These are phyloP conservation scores for Beauveria rudraprayagi DNA, from an alignment of 2,329 filamentous ascomycete genomes.

Conservation along the genomic window DNA sequence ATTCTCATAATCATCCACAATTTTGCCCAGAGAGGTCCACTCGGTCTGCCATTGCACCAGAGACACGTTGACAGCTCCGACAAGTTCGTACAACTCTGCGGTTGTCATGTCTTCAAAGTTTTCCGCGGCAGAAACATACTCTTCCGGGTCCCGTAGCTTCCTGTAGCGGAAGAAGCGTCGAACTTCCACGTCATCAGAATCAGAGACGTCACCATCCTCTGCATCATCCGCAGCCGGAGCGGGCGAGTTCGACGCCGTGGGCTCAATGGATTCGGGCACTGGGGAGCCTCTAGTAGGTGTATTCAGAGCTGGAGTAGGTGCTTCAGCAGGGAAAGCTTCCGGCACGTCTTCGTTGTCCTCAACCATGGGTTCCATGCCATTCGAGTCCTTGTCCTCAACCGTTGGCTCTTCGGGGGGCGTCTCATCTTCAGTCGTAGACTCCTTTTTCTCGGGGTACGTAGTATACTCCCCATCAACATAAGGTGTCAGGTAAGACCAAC, in stretches of 20 bases:
- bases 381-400: constrained; percentile 19
- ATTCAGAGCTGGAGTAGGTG: constrained; percentile 29
- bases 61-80: constrained; percentile 37
- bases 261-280: constrained; percentile 29
- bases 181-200: constrained; percentile 25
- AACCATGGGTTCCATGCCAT: constrained; percentile 21
- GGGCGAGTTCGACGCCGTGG: constrained; percentile 30
- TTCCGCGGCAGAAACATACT: constrained; percentile 40
- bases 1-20: constrained; percentile 52
- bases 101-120: constrained; percentile 41
- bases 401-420: constrained; percentile 22
- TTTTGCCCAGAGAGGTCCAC: constrained; percentile 40
- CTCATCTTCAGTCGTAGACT: constrained; percentile 24
- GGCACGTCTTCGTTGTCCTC: constrained; percentile 11
- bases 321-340: constrained; percentile 23
- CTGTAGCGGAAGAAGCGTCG: constrained; percentile 35
- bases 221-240: constrained; percentile 28
- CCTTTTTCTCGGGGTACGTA: constrained; percentile 31
- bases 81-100: constrained; percentile 35
- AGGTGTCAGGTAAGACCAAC: constrained; percentile 32
- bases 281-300: constrained; percentile 33
- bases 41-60: constrained; percentile 47
- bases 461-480: constrained; percentile 32
- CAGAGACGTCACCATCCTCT: constrained; percentile 28
- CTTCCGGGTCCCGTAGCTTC: constrained; percentile 42